phyloP scores from a whole-genome alignment of 257 asterid species.

The Ajuga chamaepitys region DNA sequence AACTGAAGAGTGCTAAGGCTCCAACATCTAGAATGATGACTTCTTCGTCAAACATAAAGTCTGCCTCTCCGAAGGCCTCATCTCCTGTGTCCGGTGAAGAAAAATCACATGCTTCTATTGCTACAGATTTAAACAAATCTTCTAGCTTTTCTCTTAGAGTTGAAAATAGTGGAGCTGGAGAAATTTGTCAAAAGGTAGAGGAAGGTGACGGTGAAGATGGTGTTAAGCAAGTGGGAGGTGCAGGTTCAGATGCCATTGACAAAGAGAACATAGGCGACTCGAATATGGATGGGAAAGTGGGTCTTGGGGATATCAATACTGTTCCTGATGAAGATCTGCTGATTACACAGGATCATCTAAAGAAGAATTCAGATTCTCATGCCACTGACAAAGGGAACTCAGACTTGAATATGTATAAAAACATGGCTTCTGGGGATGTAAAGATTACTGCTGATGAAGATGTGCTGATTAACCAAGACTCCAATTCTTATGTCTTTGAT shows the following conservation, averaged over 20 bases:
- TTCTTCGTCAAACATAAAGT: conserved; percentile 20
- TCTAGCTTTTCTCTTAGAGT: conserved; percentile 29
- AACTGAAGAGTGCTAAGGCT: conserved; percentile 43
- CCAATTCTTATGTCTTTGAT: neutral
- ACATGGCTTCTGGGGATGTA: no score
- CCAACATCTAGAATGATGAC: conserved; percentile 26
- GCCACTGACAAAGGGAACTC: no score
- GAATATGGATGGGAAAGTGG: conserved; percentile 1
- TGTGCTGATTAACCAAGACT: no score
- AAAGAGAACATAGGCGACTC: conserved; percentile 12
- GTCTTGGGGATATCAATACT: conserved; percentile 8
- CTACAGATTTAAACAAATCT: conserved; percentile 17
- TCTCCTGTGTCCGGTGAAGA: conserved; percentile 25
- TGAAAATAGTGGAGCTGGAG: conserved; percentile 20
- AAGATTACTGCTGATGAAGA: no score
- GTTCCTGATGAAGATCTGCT: conserved; percentile 13
- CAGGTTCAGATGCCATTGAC: neutral
- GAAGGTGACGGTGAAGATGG: conserved; percentile 24
- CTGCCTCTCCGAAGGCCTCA: neutral
- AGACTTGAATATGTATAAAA: no score
- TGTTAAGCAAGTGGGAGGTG: conserved; percentile 22
- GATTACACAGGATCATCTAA: no score
- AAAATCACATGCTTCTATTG: conserved; percentile 17
- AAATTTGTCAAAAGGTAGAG: conserved; percentile 19
- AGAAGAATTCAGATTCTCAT: no score